A percentile compares a stretch with the other conserved stretches of the same genome.
phyloP scores from a whole-genome alignment of 2,329 filamentous ascomycete genomes.

The Xylariaceae sp. region DNA sequence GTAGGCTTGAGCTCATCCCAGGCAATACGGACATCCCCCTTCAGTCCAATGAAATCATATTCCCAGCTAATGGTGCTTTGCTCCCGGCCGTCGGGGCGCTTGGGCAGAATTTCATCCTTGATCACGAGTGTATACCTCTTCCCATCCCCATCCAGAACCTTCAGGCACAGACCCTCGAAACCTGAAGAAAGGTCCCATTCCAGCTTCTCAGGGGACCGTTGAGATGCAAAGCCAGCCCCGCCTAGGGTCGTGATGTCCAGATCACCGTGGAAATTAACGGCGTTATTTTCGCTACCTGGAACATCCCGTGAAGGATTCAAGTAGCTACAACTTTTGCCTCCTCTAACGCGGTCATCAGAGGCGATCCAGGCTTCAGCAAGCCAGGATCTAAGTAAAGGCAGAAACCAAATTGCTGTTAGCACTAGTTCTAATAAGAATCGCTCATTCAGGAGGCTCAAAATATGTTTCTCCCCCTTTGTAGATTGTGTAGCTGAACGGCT shows the following conservation, averaged over 20 bases:
- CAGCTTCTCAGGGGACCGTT: slow-evolving; percentile 59
- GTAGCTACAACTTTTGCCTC: slow-evolving; percentile 60
- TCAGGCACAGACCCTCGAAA: slow-evolving; percentile 59
- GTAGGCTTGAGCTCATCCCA: slow-evolving; percentile 67
- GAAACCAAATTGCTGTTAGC: slow-evolving; percentile 18
- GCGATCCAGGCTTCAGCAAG: slow-evolving; percentile 58
- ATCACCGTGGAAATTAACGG: slow-evolving; percentile 62
- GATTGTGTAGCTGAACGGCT: no score
- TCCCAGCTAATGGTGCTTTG: slow-evolving; percentile 72
- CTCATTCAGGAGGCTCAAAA: no score
- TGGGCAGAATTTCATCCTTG: slow-evolving; percentile 63
- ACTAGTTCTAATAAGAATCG: no score
- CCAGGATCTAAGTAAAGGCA: slow-evolving; percentile 52
- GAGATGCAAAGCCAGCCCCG: slow-evolving; percentile 78
- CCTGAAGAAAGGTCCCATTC: slow-evolving; percentile 57
- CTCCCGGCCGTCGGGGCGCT: slow-evolving; percentile 61
- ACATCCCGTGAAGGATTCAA: slow-evolving; percentile 33
- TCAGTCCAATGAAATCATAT: slow-evolving; percentile 54
- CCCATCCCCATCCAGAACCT: slow-evolving; percentile 50
- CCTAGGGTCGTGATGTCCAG: slow-evolving; percentile 73
- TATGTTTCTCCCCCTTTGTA: no score
- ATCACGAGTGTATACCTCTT: slow-evolving; percentile 71
- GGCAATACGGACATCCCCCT: slow-evolving; percentile 48
- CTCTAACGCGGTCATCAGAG: slow-evolving; percentile 73
- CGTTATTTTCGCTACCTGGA: no score